Evolutionary conservation across 2,329 filamentous ascomycete species (phyloP).

Genomic region (Pseudonectria buxi): DNA sequence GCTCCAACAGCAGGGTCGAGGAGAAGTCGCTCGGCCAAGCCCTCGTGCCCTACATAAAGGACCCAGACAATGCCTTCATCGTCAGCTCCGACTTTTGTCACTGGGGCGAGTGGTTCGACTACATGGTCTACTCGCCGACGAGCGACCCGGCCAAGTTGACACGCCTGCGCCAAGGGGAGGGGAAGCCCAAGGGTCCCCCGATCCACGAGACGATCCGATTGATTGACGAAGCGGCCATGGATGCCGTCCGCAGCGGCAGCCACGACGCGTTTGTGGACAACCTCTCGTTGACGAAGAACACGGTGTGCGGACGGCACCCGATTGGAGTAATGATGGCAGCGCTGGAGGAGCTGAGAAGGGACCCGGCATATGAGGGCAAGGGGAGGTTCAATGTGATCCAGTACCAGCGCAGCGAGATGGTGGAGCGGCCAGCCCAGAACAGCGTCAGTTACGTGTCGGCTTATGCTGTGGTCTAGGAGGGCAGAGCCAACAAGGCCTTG

Average conservation of each 20-base stretch:
- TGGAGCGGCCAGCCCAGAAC: conserved; percentile 59
- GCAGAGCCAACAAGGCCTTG: neutral
- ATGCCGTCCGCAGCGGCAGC: conserved; percentile 70
- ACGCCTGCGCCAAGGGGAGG: conserved; percentile 28
- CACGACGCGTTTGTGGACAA: conserved; percentile 65
- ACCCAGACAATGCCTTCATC: conserved; percentile 73
- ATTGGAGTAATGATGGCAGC: conserved; percentile 91
- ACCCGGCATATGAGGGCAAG: conserved; percentile 29
- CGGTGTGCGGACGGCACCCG: conserved; percentile 89
- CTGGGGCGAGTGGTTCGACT: conserved; percentile 78
- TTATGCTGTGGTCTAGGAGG: conserved; percentile 62
- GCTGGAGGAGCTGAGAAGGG: conserved; percentile 55
- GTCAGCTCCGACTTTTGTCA: conserved; percentile 96
- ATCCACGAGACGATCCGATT: conserved; percentile 82
- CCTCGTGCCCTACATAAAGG: conserved; percentile 70
- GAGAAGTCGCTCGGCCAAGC: conserved; percentile 64
- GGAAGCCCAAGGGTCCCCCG: conserved; percentile 32
- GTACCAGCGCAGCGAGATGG: conserved; percentile 81
- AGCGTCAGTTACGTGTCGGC: conserved; percentile 96
- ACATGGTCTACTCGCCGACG: conserved; percentile 63
- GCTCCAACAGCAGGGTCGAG: conserved; percentile 56
- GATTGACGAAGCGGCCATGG: conserved; percentile 77
- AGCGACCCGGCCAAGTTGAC: conserved; percentile 33
- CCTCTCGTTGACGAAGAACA: conserved; percentile 71
- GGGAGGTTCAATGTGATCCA: conserved; percentile 69